phyloP scores from a whole-genome alignment of 176 grass and related monocot genomes.

The sorghum (Sorghum bicolor) region Sorghum_bicolor_NCBIv3 NC_012876.2:64860501-64861000 shows the following conservation, averaged over 20 bases:
- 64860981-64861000: conserved; percentile 89
- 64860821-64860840: conserved; percentile 64
- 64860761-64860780: conserved; percentile 94
- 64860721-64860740: conserved; percentile 67
- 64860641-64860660: conserved; percentile 62
- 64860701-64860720: conserved; percentile 71
- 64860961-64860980: conserved; percentile 80
- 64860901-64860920: conserved; percentile 75
- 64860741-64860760: conserved; percentile 60
- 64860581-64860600: conserved; percentile 67
- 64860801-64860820: conserved; percentile 54
- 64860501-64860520: conserved; percentile 66
- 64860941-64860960: conserved; percentile 19
- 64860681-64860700: conserved; percentile 75
- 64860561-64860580: conserved; percentile 76
- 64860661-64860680: conserved; percentile 54
- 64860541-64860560: conserved; percentile 76
- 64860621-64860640: conserved; percentile 67
- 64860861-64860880: conserved; percentile 59
- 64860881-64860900: conserved; percentile 58
- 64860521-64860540: conserved; percentile 63
- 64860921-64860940: conserved; percentile 82
- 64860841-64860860: conserved; percentile 92
- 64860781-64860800: conserved; percentile 65
- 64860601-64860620: conserved; percentile 69